A percentile compares a stretch with the other conserved stretches of the same genome.
These are phyloP conservation scores for Brasilioporus rufonigricans DNA, from an alignment of 768 basidiomycete species.

Conservation along the genomic window DNA sequence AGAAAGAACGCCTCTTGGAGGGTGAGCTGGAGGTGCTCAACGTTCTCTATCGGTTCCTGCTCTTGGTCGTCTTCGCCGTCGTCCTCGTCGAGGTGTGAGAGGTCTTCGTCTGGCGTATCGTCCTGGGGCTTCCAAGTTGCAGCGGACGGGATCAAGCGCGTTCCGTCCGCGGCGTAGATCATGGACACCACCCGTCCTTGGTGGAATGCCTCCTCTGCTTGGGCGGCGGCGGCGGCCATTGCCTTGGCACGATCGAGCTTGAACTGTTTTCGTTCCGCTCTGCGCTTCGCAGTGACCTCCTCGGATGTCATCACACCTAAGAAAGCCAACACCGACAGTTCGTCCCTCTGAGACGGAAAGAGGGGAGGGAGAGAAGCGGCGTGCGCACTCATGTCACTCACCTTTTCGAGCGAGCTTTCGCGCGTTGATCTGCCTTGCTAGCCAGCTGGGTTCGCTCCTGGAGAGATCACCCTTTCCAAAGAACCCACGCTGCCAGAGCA, in stretches of 20 bases:
- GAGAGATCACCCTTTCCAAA: slow-evolving; percentile 97
- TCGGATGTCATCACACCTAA: slow-evolving; percentile 65
- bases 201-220: slow-evolving; percentile 74
- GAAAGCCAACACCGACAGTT: background rate
- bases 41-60: slow-evolving; percentile 58
- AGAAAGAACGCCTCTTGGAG: slow-evolving; percentile 90
- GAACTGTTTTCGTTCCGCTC: slow-evolving; percentile 87
- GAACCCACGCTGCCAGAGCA: slow-evolving; percentile 89
- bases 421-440: slow-evolving; percentile 70
- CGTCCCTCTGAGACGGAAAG: background rate
- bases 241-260: slow-evolving; percentile 90
- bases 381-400: slow-evolving; percentile 24
- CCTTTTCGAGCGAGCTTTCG: slow-evolving; percentile 55
- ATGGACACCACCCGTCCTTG: slow-evolving; percentile 66
- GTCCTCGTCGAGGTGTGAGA: slow-evolving; percentile 19
- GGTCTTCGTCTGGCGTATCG: slow-evolving; percentile 14
- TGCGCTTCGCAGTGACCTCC: slow-evolving; percentile 83
- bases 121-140: slow-evolving; percentile 71
- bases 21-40: slow-evolving; percentile 90
- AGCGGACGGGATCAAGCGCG: slow-evolving; percentile 63
- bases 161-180: slow-evolving; percentile 49
- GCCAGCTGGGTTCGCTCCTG: slow-evolving; percentile 94
- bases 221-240: slow-evolving; percentile 76
- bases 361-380: no score
- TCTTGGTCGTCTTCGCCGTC: slow-evolving; percentile 42